These are phyloP conservation scores for Beverwykella pulmonaria DNA, from an alignment of 495 filamentous ascomycete genomes.

Conservation along the genomic window DNA sequence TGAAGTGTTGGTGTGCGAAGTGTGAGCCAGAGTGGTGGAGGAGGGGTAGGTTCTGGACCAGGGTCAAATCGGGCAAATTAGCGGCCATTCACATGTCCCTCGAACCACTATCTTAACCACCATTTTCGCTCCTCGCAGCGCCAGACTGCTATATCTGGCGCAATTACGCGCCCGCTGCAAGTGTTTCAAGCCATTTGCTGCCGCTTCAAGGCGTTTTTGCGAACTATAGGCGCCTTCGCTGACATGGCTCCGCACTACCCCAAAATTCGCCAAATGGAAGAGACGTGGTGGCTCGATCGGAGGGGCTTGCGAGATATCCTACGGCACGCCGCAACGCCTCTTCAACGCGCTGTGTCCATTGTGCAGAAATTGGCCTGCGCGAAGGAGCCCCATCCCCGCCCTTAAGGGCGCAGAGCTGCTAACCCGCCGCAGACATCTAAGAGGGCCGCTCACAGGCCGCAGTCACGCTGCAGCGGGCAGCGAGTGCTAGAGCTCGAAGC, in stretches of 20 bases:
- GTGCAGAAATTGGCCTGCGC: conserved; percentile 14
- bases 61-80: not conserved
- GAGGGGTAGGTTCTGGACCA: no score
- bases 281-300: not conserved
- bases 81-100: not conserved
- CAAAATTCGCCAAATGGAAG: not conserved
- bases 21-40: no score
- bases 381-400: conserved; percentile 25
- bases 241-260: not conserved
- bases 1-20: no score
- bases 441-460: no score
- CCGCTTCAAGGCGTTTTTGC: conserved; percentile 32
- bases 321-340: conserved; percentile 10
- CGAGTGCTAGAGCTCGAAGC: no score
- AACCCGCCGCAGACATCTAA: not conserved
- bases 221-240: conserved; percentile 13
- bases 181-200: conserved; percentile 14
- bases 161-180: conserved; percentile 10
- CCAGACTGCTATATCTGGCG: conserved; percentile 1
- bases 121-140: not conserved
- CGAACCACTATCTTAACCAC: no score
- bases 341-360: conserved; percentile 3
- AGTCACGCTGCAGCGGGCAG: no score
- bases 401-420: not conserved
- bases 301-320: conserved; percentile 12